phyloP scores from a whole-genome alignment of 140 eudicot species.

The Stevia rebaudiana region DNA sequence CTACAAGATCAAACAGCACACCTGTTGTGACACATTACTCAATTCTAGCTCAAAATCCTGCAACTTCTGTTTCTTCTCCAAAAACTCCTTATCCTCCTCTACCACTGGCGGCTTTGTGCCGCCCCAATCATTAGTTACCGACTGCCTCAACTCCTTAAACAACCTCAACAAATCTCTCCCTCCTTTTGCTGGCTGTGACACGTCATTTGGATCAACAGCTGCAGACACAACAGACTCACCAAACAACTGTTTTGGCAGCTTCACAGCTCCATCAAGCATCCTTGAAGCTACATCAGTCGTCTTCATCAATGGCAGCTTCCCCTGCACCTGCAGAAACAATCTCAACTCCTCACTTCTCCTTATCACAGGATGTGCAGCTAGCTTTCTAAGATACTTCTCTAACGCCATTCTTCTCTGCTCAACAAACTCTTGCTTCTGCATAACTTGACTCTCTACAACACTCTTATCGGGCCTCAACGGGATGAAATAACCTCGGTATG shows the following conservation, averaged over 20 bases:
- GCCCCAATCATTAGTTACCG: conserved; percentile 85
- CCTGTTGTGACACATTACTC: conserved; percentile 79
- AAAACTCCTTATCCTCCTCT: conserved; percentile 91
- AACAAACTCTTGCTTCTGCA: conserved; percentile 80
- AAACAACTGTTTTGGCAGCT: conserved; percentile 73
- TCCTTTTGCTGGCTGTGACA: conserved; percentile 68
- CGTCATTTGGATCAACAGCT: conserved; percentile 48
- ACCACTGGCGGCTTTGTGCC: conserved; percentile 56
- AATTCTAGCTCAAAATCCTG: conserved; percentile 76
- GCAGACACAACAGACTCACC: conserved; percentile 43
- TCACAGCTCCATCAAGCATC: conserved; percentile 77
- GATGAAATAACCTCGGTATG: conserved; percentile 66
- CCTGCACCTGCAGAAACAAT: conserved; percentile 61
- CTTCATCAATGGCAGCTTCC: conserved; percentile 54
- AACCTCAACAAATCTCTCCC: conserved; percentile 88
- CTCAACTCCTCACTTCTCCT: conserved; percentile 81
- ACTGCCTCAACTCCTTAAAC: conserved; percentile 90
- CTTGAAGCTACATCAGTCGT: conserved; percentile 74
- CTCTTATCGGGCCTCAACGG: conserved; percentile 95
- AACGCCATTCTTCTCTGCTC: conserved; percentile 71
- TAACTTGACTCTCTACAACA: conserved; percentile 91
- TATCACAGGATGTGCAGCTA: conserved; percentile 84
- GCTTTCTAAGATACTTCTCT: conserved; percentile 72
- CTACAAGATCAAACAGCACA: conserved; percentile 11
- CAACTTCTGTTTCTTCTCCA: conserved; percentile 71